Percentiles rank a stretch among this genome's conserved stretches.
Conservation (phyloP, 1,139 yeast species). For the Pneumocystis jirovecii region DNA sequence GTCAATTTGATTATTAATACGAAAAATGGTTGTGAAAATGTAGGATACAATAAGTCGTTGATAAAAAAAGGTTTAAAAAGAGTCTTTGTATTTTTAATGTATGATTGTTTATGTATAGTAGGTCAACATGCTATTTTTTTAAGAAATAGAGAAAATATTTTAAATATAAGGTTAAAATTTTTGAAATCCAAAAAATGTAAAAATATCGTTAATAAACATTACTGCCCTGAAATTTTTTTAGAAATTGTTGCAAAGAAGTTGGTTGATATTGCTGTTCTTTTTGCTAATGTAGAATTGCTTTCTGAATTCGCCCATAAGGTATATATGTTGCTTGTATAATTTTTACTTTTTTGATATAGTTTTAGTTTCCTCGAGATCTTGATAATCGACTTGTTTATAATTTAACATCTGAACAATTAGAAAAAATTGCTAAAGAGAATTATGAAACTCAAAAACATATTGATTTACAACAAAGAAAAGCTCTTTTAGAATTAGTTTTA, state of each 20-base stretch:
- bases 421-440: constrained; percentile 85
- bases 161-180: constrained; percentile 62
- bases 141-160: constrained; percentile 54
- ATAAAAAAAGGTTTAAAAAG: constrained; percentile 10
- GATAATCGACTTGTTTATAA: constrained; percentile 56
- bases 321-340: not conserved
- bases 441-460: constrained; percentile 79
- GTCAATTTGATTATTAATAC: constrained; percentile 28
- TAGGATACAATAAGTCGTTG: constrained; percentile 22
- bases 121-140: constrained; percentile 75
- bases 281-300: constrained; percentile 79
- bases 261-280: constrained; percentile 82
- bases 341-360: not conserved
- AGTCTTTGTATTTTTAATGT: constrained; percentile 27
- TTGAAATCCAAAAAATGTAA: constrained; percentile 65
- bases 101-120: constrained; percentile 61
- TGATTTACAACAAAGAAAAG: constrained; percentile 86
- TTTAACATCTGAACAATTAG: constrained; percentile 63
- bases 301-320: constrained; percentile 82
- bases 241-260: constrained; percentile 87
- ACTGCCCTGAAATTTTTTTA: constrained; percentile 86
- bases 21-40: constrained; percentile 30
- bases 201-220: constrained; percentile 63
- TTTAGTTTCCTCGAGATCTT: constrained; percentile 68
- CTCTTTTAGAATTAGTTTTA: constrained; percentile 67